These are phyloP conservation scores for Cardiospermum halicacabum DNA, from an alignment of 345 rosid genomes.

Conservation along the genomic window DNA sequence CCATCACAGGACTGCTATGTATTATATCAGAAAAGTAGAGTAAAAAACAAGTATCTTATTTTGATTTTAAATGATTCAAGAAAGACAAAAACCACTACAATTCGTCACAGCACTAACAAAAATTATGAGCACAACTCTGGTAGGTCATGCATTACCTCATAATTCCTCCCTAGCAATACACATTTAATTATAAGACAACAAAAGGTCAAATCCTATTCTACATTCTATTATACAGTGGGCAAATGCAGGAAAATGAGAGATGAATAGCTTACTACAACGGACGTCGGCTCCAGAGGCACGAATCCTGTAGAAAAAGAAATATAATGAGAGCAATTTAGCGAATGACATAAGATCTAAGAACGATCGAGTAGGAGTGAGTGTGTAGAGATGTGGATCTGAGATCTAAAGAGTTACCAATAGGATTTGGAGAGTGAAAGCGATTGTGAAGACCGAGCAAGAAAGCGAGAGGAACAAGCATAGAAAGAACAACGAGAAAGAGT, in stretches of 20 bases:
- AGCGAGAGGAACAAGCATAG: conserved; percentile 93
- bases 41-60: background rate
- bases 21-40: conserved; percentile 5
- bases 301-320: conserved; percentile 33
- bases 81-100: background rate
- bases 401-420: conserved; percentile 18
- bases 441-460: conserved; percentile 82
- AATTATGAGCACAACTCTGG: background rate
- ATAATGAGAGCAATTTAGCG: background rate
- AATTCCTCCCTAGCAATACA: no score
- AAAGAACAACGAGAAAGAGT: conserved; percentile 75
- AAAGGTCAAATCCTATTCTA: no score
- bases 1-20: background rate
- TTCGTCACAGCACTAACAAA: background rate
- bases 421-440: conserved; percentile 62
- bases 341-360: background rate
- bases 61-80: background rate
- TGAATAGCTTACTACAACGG: conserved; percentile 46
- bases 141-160: conserved; percentile 17
- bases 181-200: no score
- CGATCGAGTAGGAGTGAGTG: background rate
- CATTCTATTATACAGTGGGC: conserved; percentile 23
- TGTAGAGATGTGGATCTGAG: conserved; percentile 7
- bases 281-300: conserved; percentile 38
- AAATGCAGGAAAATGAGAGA: background rate